These are phyloP conservation scores for Naematelia aurantialba DNA, from an alignment of 768 basidiomycete species.

Conservation along the genomic window DNA sequence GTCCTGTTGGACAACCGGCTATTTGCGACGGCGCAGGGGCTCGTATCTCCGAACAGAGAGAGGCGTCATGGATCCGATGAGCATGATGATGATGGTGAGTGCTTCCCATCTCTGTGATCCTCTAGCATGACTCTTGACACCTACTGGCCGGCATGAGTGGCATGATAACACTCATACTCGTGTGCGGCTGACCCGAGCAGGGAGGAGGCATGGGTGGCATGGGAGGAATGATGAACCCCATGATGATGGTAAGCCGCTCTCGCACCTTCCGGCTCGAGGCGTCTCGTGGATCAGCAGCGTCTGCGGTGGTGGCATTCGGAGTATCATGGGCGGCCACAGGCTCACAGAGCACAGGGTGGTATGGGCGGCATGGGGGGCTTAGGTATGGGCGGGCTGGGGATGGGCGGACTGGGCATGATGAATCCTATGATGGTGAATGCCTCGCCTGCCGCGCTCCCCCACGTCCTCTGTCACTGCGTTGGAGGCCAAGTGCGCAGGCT, in stretches of 20 bases:
- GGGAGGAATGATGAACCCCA: constrained; percentile 28
- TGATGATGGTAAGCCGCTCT: constrained; percentile 16
- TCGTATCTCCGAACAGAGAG: too few species aligned
- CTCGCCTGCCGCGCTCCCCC: neutral
- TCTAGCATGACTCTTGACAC: neutral
- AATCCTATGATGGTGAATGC: constrained; percentile 30
- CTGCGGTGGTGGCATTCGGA: too few species aligned
- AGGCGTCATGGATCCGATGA: constrained; percentile 41
- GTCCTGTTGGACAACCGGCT: too few species aligned
- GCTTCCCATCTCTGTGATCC: neutral
- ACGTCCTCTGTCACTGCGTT: neutral
- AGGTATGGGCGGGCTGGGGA: constrained; percentile 50
- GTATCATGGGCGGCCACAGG: neutral
- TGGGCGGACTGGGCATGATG: constrained; percentile 53
- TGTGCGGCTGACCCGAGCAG: neutral
- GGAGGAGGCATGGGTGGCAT: constrained; percentile 43
- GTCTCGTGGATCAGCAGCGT: too few species aligned
- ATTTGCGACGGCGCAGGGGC: too few species aligned
- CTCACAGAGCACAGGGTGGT: constrained; percentile 2
- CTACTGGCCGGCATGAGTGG: neutral
- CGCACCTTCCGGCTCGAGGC: neutral
- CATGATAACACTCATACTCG: neutral
- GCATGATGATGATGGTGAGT: constrained; percentile 44
- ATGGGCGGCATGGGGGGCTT: constrained; percentile 50
- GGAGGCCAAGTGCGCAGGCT: neutral